Conservation (phyloP, 2,329 filamentous ascomycete genomes). For the Fusarium praegraminearum region DNA sequence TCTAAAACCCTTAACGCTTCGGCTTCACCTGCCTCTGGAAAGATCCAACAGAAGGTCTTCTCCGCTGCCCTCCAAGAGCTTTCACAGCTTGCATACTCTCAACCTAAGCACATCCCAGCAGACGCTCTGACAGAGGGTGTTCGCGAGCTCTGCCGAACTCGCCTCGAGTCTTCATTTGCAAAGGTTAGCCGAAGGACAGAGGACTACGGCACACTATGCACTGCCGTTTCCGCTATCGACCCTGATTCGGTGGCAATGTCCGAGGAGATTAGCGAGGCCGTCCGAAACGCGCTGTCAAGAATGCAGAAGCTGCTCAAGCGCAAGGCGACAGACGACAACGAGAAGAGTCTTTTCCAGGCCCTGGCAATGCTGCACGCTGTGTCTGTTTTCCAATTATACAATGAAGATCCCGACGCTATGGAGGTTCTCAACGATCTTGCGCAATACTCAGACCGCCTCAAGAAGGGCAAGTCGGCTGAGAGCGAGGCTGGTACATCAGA, state of each 20-base stretch:
- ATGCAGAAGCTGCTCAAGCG: conserved; percentile 66
- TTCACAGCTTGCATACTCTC: conserved; percentile 67
- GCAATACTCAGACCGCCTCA: conserved; percentile 76
- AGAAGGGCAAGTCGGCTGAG: conserved; percentile 59
- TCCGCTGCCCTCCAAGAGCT: conserved; percentile 63
- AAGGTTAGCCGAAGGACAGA: conserved; percentile 67
- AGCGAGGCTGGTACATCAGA: conserved; percentile 72
- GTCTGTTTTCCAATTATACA: conserved; percentile 88
- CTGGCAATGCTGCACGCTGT: conserved; percentile 86
- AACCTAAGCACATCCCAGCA: conserved; percentile 56
- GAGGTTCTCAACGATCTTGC: conserved; percentile 85
- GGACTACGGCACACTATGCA: conserved; percentile 66
- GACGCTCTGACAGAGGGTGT: conserved; percentile 64
- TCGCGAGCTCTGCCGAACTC: conserved; percentile 65
- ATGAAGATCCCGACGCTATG: conserved; percentile 87
- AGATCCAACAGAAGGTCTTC: conserved; percentile 51
- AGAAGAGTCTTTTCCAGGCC: conserved; percentile 65
- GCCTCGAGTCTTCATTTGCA: conserved; percentile 69
- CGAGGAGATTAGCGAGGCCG: conserved; percentile 65
- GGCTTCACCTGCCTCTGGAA: conserved; percentile 45
- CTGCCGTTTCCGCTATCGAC: conserved; percentile 66
- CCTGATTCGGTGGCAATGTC: conserved; percentile 65
- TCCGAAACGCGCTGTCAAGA: conserved; percentile 63
- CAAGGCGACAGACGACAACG: conserved; percentile 52
- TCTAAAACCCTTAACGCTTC: conserved; percentile 62